Evolutionary conservation across 805 yeast genomes (phyloP).

Genomic region (Schwanniomyces polymorphus): DNA sequence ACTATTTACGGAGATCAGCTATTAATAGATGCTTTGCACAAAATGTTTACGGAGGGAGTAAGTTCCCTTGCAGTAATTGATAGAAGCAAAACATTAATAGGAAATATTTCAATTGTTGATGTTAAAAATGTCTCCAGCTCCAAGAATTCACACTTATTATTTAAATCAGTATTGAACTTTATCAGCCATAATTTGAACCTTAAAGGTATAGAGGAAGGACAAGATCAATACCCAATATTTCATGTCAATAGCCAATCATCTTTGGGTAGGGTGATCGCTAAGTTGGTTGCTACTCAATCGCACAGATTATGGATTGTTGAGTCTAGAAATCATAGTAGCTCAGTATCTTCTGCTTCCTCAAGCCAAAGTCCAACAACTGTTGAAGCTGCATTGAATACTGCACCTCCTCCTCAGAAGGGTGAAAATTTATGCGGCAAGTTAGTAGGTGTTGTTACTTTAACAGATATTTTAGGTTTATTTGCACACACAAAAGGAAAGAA

Average conservation of each 20-base stretch:
- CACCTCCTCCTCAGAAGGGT: slow-evolving; percentile 8
- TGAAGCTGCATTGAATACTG: slow-evolving; percentile 15
- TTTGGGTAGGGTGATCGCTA: slow-evolving; percentile 87
- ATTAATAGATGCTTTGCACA: slow-evolving; percentile 80
- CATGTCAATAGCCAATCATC: slow-evolving; percentile 82
- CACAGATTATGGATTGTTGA: slow-evolving; percentile 88
- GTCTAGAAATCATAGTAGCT: slow-evolving; percentile 11
- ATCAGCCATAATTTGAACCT: slow-evolving; percentile 81
- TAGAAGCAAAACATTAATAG: slow-evolving; percentile 68
- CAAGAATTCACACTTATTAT: slow-evolving; percentile 79
- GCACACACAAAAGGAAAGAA: slow-evolving; percentile 72
- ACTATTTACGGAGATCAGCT: slow-evolving; percentile 85
- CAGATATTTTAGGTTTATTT: slow-evolving; percentile 81
- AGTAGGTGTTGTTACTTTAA: slow-evolving; percentile 87
- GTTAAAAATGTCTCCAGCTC: slow-evolving; percentile 85
- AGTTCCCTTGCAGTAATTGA: slow-evolving; percentile 94
- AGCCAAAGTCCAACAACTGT: slow-evolving; percentile 19
- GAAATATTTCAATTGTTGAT: slow-evolving; percentile 93
- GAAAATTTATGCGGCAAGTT: slow-evolving; percentile 72
- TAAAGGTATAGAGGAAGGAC: slow-evolving; percentile 91
- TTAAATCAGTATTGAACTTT: slow-evolving; percentile 83
- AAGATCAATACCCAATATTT: slow-evolving; percentile 95
- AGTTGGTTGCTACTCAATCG: slow-evolving; percentile 90
- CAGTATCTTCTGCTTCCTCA: slow-evolving; percentile 5
- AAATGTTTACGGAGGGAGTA: slow-evolving; percentile 81